phyloP scores from a whole-genome alignment of 805 yeast genomes.

The Metschnikowia lochheadii region DNA sequence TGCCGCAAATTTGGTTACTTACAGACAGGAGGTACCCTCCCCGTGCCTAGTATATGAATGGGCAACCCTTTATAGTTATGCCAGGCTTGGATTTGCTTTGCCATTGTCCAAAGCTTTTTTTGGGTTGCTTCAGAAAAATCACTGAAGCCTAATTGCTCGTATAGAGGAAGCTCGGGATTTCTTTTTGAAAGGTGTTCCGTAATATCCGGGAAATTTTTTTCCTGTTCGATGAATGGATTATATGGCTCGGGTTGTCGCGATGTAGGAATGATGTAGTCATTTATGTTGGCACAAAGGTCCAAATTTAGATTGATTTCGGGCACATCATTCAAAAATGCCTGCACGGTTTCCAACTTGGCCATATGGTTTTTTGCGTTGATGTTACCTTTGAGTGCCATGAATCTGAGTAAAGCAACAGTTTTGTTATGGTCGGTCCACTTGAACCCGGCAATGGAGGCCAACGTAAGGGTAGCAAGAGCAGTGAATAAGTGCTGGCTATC shows the following conservation, averaged over 20 bases:
- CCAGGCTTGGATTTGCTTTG: conserved; percentile 27
- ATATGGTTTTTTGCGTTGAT: conserved; percentile 32
- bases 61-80: conserved; percentile 21
- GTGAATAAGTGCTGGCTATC: conserved; percentile 37
- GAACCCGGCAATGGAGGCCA: conserved; percentile 19
- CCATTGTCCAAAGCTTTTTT: conserved; percentile 17
- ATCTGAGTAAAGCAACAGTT: conserved; percentile 27
- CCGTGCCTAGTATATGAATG: conserved; percentile 18
- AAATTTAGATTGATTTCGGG: conserved; percentile 23
- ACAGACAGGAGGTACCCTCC: not conserved
- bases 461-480: conserved; percentile 27
- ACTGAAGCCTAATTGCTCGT: conserved; percentile 11
- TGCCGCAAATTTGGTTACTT: not conserved
- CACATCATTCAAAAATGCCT: conserved; percentile 19
- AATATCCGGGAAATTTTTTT: not conserved
- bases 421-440: conserved; percentile 5
- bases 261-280: not conserved
- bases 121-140: conserved; percentile 12
- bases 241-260: conserved; percentile 4
- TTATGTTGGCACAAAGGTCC: conserved; percentile 11
- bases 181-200: not conserved
- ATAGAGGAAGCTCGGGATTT: conserved; percentile 3
- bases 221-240: conserved; percentile 14
- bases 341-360: conserved; percentile 27
- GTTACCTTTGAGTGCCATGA: conserved; percentile 33